Evolutionary conservation across 345 rosid species (phyloP).

Genomic region (Euphorbia pulcherrima): DNA sequence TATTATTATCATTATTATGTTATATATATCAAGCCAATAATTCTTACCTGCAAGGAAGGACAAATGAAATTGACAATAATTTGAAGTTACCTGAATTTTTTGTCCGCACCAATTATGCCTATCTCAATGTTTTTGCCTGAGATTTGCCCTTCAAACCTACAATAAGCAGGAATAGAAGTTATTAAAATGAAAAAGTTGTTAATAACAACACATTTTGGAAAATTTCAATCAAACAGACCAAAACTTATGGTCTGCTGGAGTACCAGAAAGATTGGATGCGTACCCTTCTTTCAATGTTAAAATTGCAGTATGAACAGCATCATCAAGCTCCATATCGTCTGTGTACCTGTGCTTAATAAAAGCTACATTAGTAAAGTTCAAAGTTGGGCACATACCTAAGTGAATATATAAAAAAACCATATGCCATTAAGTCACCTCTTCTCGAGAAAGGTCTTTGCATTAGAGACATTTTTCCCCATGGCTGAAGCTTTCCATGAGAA

Average conservation of each 20-base stretch:
- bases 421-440: slow-evolving; percentile 50
- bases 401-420: background rate
- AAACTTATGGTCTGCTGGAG: background rate
- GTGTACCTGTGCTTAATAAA: slow-evolving; percentile 47
- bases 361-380: too few species aligned
- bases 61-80: too few species aligned
- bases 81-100: slow-evolving; percentile 45
- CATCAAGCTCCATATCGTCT: slow-evolving; percentile 98
- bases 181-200: too few species aligned
- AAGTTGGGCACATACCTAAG: background rate
- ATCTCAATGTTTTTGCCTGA: slow-evolving; percentile 77
- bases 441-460: slow-evolving; percentile 92
- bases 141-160: slow-evolving; percentile 85
- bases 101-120: slow-evolving; percentile 72
- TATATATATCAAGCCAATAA: too few species aligned
- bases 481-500: slow-evolving; percentile 99
- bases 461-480: slow-evolving; percentile 94
- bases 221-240: background rate
- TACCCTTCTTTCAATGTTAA: slow-evolving; percentile 95
- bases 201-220: too few species aligned
- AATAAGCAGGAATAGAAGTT: slow-evolving; percentile 14
- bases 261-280: slow-evolving; percentile 14
- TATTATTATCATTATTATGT: too few species aligned
- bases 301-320: slow-evolving; percentile 96
- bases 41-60: too few species aligned